phyloP scores from a whole-genome alignment of 2,329 filamentous ascomycete genomes.

The Fusarium abutilonis region DNA sequence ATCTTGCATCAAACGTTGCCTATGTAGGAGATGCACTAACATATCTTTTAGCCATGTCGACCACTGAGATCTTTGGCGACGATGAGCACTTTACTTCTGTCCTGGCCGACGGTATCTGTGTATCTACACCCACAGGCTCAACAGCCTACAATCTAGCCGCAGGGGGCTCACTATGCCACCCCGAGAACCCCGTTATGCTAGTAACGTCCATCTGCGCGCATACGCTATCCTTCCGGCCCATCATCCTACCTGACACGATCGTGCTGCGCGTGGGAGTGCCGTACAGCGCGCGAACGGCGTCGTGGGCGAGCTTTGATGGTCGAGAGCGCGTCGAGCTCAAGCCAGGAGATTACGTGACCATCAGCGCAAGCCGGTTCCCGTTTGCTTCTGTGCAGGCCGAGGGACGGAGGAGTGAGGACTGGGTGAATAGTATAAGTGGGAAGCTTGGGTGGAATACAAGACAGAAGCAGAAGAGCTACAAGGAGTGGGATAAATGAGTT shows the following conservation, averaged over 20 bases:
- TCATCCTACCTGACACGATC: slow-evolving; percentile 95
- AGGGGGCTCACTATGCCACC: slow-evolving; percentile 93
- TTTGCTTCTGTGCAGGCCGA: slow-evolving; percentile 80
- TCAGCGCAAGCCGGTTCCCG: slow-evolving; percentile 81
- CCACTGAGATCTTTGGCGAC: slow-evolving; percentile 91
- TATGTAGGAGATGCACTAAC: slow-evolving; percentile 12
- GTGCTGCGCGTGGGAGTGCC: slow-evolving; percentile 94
- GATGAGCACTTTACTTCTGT: slow-evolving; percentile 96
- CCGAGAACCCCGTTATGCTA: slow-evolving; percentile 95
- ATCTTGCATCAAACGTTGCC: slow-evolving; percentile 6
- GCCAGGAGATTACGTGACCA: slow-evolving; percentile 85
- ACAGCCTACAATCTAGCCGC: slow-evolving; percentile 96
- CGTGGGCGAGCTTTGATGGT: slow-evolving; percentile 98
- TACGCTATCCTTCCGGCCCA: slow-evolving; percentile 93
- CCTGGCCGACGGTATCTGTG: slow-evolving; percentile 90
- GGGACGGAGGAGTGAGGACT: slow-evolving; percentile 77
- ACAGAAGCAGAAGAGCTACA: slow-evolving; percentile 75
- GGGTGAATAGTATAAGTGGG: slow-evolving; percentile 81
- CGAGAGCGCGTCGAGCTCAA: slow-evolving; percentile 83
- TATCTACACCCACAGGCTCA: slow-evolving; percentile 92
- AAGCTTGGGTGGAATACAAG: slow-evolving; percentile 85
- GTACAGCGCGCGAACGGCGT: slow-evolving; percentile 86
- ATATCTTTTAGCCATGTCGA: slow-evolving; percentile 77
- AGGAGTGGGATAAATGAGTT: slow-evolving; percentile 56
- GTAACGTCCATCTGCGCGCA: slow-evolving; percentile 95